Percentiles rank a stretch among this genome's conserved stretches.
Conservation (phyloP, 495 filamentous ascomycete genomes). For the Staphylotrichum longicolle region DNA sequence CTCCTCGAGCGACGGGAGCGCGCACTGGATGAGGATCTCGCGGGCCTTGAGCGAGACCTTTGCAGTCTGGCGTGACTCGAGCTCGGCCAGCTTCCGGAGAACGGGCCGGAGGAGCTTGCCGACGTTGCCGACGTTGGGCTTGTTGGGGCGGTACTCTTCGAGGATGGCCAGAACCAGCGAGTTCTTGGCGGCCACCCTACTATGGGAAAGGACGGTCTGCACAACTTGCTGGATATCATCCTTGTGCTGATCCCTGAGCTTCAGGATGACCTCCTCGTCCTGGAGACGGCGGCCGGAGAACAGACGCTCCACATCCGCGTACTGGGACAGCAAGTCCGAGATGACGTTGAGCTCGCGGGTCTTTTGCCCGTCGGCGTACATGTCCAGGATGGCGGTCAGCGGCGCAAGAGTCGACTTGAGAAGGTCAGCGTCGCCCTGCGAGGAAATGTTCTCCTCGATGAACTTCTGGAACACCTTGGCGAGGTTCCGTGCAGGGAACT, state of each 20-base stretch:
- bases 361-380: slow-evolving; percentile 87
- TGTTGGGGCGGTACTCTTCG: slow-evolving; percentile 92
- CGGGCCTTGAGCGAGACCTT: slow-evolving; percentile 97
- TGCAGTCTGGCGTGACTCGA: slow-evolving; percentile 81
- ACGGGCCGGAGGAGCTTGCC: slow-evolving; percentile 82
- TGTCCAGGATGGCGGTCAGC: slow-evolving; percentile 73
- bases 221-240: slow-evolving; percentile 82
- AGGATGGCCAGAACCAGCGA: slow-evolving; percentile 89
- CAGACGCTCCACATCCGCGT: slow-evolving; percentile 76
- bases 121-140: slow-evolving; percentile 82
- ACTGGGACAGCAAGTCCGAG: slow-evolving; percentile 70
- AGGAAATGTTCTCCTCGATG: slow-evolving; percentile 77
- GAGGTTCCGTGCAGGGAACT: slow-evolving; percentile 92
- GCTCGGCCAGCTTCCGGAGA: slow-evolving; percentile 81
- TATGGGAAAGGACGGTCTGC: slow-evolving; percentile 88
- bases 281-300: slow-evolving; percentile 82
- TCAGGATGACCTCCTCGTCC: slow-evolving; percentile 92
- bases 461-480: slow-evolving; percentile 81
- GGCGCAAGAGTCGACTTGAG: slow-evolving; percentile 75
- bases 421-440: slow-evolving; percentile 60
- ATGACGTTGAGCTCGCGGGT: slow-evolving; percentile 85
- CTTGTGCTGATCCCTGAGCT: slow-evolving; percentile 92
- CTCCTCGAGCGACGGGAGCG: slow-evolving; percentile 93
- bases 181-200: slow-evolving; percentile 87
- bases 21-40: slow-evolving; percentile 94